Evolutionary conservation across 805 yeast species (phyloP), one percentile per base, ranked within the genome.

Genomic region (Candida maris): DNA sequence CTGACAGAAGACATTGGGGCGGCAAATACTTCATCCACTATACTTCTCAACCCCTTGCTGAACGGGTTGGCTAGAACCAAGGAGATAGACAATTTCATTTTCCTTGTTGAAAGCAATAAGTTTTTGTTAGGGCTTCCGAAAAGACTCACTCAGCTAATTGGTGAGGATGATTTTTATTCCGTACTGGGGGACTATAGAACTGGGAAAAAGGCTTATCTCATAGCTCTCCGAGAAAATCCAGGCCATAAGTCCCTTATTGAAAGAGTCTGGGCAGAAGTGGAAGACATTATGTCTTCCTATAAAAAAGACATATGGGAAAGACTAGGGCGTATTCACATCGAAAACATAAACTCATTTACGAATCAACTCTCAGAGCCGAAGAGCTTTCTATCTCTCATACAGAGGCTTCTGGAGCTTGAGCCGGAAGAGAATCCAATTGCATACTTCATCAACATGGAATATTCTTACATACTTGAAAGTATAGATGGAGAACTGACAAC

Each of bases 361-460:
- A 48, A 35, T 27, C 45, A 41, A 18, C 16, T 34, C 16, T 20
- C 41, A 3, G 48, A 41, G 5, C 34, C 48, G 6, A 34, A 40
- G 14, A 49, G 53, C 19, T 69, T 73, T 40, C 48, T 72, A 15
- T 62, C 66, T 8, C 51, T 69, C 9, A 71, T 81, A 17, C 66
- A 71, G n/a, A 74, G 72, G 45, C 61, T 83, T 22, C 56, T 79
- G 30, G 85, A 81, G 42, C 61, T 84, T 22, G 82, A 79, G n/a
- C 70, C 73, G 2, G 79, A 75, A 38, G 56, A 54, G 27, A 81
- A 77, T 52, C 91, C 91, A 4, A 73, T 82, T 5, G 54, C 68
- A 16, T 76, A 71, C 35, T 83, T 87, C 78, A 68, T 83, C 19
- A 62, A 70, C 27, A 59, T 71, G 14, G 81, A 73, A 48, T 67